Evolutionary conservation across 31 red algal species (phyloP).

Genomic region (Asparagopsis taxiformis): DNA sequence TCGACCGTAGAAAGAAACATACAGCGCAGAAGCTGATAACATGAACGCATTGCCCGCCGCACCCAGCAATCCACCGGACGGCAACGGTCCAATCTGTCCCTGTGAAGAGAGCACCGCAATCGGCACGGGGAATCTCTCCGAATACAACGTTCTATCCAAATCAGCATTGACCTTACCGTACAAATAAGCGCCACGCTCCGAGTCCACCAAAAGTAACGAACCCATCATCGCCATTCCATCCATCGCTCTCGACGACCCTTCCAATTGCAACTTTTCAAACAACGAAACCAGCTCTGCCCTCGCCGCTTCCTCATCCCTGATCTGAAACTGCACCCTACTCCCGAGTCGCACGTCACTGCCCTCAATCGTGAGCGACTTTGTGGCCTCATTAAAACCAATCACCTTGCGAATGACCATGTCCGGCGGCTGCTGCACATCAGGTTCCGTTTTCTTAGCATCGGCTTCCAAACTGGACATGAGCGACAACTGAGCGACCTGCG

Average conservation of each 20-base stretch:
- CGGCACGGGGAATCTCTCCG: conserved; percentile 53
- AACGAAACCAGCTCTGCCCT: conserved; percentile 34
- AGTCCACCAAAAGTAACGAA: conserved; percentile 35
- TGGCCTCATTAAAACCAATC: conserved; percentile 45
- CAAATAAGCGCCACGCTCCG: conserved; percentile 46
- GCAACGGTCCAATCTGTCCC: conserved; percentile 66
- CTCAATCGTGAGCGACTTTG: conserved; percentile 36
- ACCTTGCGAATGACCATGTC: conserved; percentile 69
- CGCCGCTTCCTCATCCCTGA: conserved; percentile 56
- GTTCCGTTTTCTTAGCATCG: background rate
- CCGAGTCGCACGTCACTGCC: conserved; percentile 41
- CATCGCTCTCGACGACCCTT: conserved; percentile 48
- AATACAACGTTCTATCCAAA: conserved; percentile 41
- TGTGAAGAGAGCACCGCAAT: conserved; percentile 32
- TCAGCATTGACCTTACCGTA: conserved; percentile 30
- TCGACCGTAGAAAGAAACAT: conserved; percentile 45
- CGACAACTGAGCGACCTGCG: conserved; percentile 17
- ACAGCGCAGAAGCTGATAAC: conserved; percentile 38
- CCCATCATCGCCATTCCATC: conserved; percentile 65
- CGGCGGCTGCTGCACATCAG: conserved; percentile 19
- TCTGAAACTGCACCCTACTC: conserved; percentile 56
- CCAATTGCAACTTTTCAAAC: conserved; percentile 52
- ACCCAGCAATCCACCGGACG: conserved; percentile 37
- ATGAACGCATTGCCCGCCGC: conserved; percentile 34
- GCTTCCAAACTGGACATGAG: background rate